phyloP scores from a whole-genome alignment of 2,329 filamentous ascomycete species.

The Aspergillus sp. region DNA sequence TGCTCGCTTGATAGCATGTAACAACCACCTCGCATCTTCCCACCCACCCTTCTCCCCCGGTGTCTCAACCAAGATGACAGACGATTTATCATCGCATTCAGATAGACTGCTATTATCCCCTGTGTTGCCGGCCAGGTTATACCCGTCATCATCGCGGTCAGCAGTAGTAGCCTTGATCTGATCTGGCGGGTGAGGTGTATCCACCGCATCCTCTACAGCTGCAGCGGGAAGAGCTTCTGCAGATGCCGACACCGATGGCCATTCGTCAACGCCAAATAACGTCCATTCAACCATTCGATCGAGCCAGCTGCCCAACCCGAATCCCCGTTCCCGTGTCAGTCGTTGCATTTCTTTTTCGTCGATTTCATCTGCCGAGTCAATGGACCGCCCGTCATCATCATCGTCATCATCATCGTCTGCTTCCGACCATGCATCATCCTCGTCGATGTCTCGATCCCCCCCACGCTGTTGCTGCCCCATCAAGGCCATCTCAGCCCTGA shows the following conservation, averaged over 20 bases:
- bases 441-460: slow-evolving; percentile 10
- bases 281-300: slow-evolving; percentile 52
- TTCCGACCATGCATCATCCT: slow-evolving; percentile 7
- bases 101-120: too few species aligned
- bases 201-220: neutral
- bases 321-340: slow-evolving; percentile 44
- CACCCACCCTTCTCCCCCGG: slow-evolving; percentile 41
- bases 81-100: slow-evolving; percentile 15
- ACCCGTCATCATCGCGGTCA: too few species aligned
- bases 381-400: too few species aligned
- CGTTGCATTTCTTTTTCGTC: slow-evolving; percentile 48
- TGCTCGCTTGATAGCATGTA: slow-evolving; percentile 43
- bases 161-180: too few species aligned
- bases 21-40: slow-evolving; percentile 52
- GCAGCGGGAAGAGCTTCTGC: slow-evolving; percentile 5
- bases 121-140: too few species aligned
- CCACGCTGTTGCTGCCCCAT: slow-evolving; percentile 15
- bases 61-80: slow-evolving; percentile 22
- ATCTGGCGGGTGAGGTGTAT: neutral
- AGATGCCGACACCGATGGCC: slow-evolving; percentile 3
- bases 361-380: slow-evolving; percentile 23
- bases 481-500: slow-evolving; percentile 32
- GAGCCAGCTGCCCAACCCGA: slow-evolving; percentile 49
- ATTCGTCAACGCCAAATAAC: slow-evolving; percentile 47
- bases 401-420: slow-evolving; percentile 3